Conservation (phyloP, 2,329 filamentous ascomycete species). For the Penicillium verrucosum region DNA sequence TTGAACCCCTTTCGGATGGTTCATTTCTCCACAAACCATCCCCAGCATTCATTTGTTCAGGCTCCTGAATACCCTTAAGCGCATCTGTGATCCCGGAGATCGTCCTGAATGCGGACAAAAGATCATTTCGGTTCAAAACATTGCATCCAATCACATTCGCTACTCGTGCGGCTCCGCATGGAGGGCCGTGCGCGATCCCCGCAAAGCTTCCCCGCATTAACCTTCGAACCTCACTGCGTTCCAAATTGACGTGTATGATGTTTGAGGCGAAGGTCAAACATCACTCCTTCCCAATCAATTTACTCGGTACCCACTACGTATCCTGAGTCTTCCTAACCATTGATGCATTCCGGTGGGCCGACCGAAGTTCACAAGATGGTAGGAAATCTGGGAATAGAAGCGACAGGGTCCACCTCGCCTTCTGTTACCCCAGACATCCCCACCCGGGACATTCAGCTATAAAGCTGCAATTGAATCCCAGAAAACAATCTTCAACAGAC, state of each 20-base stretch:
- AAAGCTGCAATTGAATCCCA: not conserved
- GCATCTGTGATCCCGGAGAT: not conserved
- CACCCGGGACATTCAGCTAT: not conserved
- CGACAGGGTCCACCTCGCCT: not conserved
- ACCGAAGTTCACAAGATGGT: not conserved
- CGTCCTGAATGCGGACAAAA: not conserved
- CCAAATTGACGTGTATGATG: not conserved
- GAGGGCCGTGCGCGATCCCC: slow-evolving; percentile 1
- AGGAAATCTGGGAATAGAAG: not conserved
- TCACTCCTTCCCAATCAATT: not conserved
- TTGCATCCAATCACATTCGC: not conserved
- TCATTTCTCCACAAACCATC: not conserved
- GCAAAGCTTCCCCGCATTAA: slow-evolving; percentile 13
- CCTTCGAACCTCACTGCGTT: not conserved
- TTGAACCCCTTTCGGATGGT: not conserved
- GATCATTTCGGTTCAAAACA: not conserved
- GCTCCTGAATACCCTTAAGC: not conserved
- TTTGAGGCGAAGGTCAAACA: not conserved
- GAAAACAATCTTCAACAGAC: not conserved
- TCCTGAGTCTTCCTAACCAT: too few species aligned
- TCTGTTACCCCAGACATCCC: not conserved
- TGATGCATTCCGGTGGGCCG: slow-evolving; percentile 5
- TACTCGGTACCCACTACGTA: not conserved
- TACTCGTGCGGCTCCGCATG: slow-evolving; percentile 16
- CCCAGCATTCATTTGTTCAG: not conserved